These are phyloP conservation scores for Chlorophyllum brunneum DNA, from an alignment of 768 basidiomycete species.

Conservation along the genomic window DNA sequence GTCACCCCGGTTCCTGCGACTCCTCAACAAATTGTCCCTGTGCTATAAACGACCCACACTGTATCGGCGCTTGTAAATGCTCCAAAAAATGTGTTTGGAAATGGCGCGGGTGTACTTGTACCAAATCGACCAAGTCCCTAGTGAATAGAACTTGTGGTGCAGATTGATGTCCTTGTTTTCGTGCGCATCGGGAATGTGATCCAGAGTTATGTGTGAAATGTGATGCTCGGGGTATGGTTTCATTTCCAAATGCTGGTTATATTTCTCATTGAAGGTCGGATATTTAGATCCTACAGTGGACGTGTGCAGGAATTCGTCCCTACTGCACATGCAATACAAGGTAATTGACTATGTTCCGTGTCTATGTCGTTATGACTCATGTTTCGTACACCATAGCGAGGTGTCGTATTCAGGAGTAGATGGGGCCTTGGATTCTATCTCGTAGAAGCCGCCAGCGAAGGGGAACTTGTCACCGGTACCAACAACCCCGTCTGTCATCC, in stretches of 20 bases:
- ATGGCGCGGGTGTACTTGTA: slow-evolving; percentile 35
- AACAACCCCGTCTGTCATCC: not conserved
- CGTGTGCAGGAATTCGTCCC: slow-evolving; percentile 5
- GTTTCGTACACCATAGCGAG: not conserved
- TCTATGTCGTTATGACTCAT: not conserved
- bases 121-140: slow-evolving; percentile 11
- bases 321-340: slow-evolving; percentile 10
- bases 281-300: not conserved
- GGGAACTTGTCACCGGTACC: slow-evolving; percentile 15
- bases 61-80: slow-evolving; percentile 48
- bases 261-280: not conserved
- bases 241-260: not conserved
- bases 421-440: slow-evolving; percentile 16
- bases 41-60: slow-evolving; percentile 32
- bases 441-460: slow-evolving; percentile 6
- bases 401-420: slow-evolving; percentile 6
- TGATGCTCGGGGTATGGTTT: slow-evolving; percentile 22
- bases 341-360: not conserved
- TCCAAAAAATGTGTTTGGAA: slow-evolving; percentile 38
- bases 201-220: slow-evolving; percentile 47
- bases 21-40: slow-evolving; percentile 35
- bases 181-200: slow-evolving; percentile 41
- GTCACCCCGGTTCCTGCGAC: slow-evolving; percentile 46
- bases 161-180: slow-evolving; percentile 33
- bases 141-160: slow-evolving; percentile 18